phyloP scores from a whole-genome alignment of 2,329 filamentous ascomycete species.

The Fusarium veterinarium region DNA sequence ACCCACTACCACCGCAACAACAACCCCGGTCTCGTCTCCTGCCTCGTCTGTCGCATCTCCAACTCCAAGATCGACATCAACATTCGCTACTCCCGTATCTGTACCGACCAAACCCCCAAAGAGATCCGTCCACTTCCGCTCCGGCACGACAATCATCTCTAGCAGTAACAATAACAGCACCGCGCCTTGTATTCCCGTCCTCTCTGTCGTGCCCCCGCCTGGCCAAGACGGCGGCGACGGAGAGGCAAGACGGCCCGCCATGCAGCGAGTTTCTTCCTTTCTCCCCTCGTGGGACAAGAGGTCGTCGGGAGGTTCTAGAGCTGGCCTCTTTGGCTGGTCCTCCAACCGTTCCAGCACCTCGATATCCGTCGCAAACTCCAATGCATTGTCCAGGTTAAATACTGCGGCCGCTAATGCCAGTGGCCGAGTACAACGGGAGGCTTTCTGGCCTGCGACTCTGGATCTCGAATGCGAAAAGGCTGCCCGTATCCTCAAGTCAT shows the following conservation, averaged over 20 bases:
- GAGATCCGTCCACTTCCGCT: slow-evolving; percentile 34
- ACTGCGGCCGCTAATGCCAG: slow-evolving; percentile 49
- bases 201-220: slow-evolving; percentile 49
- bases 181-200: slow-evolving; percentile 38
- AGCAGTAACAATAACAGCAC: slow-evolving; percentile 49
- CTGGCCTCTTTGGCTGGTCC: slow-evolving; percentile 58
- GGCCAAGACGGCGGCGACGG: slow-evolving; percentile 50
- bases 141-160: slow-evolving; percentile 24
- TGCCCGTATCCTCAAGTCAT: slow-evolving; percentile 87
- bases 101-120: slow-evolving; percentile 18
- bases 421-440: slow-evolving; percentile 62
- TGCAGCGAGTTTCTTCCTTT: slow-evolving; percentile 59
- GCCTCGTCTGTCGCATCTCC: slow-evolving; percentile 34
- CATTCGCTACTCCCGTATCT: slow-evolving; percentile 32
- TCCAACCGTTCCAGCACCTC: slow-evolving; percentile 59
- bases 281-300: slow-evolving; percentile 60
- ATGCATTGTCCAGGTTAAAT: slow-evolving; percentile 50
- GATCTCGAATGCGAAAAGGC: slow-evolving; percentile 94
- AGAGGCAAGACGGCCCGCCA: slow-evolving; percentile 51
- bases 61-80: slow-evolving; percentile 36
- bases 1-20: slow-evolving; percentile 29
- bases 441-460: slow-evolving; percentile 86
- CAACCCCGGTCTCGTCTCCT: slow-evolving; percentile 36
- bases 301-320: slow-evolving; percentile 47
- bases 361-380: slow-evolving; percentile 32